These are phyloP conservation scores for Pyrrhoderma lamaoense DNA, from an alignment of 1,284 basidiomycete genomes.

Conservation along the genomic window DNA sequence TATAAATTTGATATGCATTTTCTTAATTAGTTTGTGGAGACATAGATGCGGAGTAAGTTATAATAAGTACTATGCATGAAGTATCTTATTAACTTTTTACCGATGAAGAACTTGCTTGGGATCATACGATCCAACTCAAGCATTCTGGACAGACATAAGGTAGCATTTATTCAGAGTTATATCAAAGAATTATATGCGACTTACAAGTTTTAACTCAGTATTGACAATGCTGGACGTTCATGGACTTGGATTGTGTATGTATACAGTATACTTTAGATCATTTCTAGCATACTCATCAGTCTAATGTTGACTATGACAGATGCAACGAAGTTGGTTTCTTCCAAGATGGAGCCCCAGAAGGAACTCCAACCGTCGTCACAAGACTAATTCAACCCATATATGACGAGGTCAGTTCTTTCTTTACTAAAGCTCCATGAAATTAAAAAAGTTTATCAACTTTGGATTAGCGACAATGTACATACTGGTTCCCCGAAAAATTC, in stretches of 20 bases:
- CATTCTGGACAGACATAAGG: constrained; percentile 44
- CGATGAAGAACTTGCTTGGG: constrained; percentile 46
- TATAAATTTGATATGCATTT: neutral
- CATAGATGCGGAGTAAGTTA: constrained; percentile 34
- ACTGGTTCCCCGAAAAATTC: constrained; percentile 54
- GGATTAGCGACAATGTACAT: constrained; percentile 52
- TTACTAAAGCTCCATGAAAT: no score
- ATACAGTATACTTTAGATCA: no score
- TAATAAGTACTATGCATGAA: neutral
- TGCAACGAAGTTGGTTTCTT: constrained; percentile 65
- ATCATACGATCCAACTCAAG: constrained; percentile 42
- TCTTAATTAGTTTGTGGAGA: constrained; percentile 36
- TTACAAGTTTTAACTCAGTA: constrained; percentile 1
- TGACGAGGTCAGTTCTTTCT: constrained; percentile 38
- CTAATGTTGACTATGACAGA: constrained; percentile 27
- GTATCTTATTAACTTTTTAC: neutral
- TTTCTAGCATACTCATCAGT: no score
- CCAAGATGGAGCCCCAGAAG: constrained; percentile 51
- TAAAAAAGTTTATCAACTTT: neutral
- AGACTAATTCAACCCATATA: constrained; percentile 53
- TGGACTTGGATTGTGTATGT: constrained; percentile 57
- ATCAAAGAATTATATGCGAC: neutral
- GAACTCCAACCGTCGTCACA: constrained; percentile 46
- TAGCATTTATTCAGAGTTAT: neutral
- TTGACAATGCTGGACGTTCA: constrained; percentile 46